Conservation (phyloP, 805 yeast genomes). For the Saturnispora diversa region DNA sequence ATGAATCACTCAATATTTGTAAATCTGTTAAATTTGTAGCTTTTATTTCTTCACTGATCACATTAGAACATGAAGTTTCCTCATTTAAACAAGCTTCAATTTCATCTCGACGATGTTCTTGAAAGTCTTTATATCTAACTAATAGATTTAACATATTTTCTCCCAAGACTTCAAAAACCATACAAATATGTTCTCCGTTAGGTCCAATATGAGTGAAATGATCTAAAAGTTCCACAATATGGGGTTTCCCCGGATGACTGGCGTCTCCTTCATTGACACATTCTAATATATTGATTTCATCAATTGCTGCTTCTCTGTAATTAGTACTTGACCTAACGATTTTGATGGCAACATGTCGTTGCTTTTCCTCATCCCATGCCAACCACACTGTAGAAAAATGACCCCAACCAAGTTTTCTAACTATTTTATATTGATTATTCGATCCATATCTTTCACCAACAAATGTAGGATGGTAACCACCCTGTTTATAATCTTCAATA, state of each 20-base stretch:
- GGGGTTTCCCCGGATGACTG: slow-evolving; percentile 42
- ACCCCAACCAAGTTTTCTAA: slow-evolving; percentile 63
- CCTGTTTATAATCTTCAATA: slow-evolving; percentile 43
- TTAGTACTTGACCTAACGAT: slow-evolving; percentile 47
- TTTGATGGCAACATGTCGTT: slow-evolving; percentile 52
- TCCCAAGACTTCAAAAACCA: slow-evolving; percentile 60
- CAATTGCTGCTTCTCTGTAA: slow-evolving; percentile 57
- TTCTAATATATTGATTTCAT: slow-evolving; percentile 48
- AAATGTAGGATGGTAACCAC: slow-evolving; percentile 59
- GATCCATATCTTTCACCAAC: slow-evolving; percentile 47
- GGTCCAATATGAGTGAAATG: slow-evolving; percentile 52
- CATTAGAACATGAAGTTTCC: slow-evolving; percentile 2
- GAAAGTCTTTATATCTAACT: slow-evolving; percentile 38
- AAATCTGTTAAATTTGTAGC: slow-evolving; percentile 27
- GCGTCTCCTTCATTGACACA: slow-evolving; percentile 25
- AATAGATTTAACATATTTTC: slow-evolving; percentile 48
- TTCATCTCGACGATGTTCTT: slow-evolving; percentile 26
- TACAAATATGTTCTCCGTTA: slow-evolving; percentile 55
- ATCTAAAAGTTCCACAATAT: slow-evolving; percentile 46
- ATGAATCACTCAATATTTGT: slow-evolving; percentile 32
- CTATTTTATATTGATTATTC: slow-evolving; percentile 37
- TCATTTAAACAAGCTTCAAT: slow-evolving; percentile 11
- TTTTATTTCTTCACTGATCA: slow-evolving; percentile 17
- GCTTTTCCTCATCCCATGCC: slow-evolving; percentile 34
- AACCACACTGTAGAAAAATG: slow-evolving; percentile 70